Evolutionary conservation across 2,329 filamentous ascomycete species (phyloP).

Genomic region (Madurella mycetomatis): DNA sequence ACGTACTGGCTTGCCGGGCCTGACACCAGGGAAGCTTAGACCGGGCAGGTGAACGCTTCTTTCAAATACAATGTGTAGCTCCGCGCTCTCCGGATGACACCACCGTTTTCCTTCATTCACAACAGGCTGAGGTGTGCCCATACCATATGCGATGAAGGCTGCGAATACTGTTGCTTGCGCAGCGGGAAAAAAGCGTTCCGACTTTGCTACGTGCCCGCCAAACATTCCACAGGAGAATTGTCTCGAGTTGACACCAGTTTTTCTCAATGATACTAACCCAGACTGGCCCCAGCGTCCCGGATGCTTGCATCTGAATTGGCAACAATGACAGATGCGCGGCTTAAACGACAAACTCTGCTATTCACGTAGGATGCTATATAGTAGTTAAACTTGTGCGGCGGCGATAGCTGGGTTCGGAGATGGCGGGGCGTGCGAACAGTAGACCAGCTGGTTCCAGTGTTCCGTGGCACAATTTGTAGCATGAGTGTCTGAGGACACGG

Average conservation of each 20-base stretch:
- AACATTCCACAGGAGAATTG: no score
- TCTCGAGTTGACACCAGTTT: no score
- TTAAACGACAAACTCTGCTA: background rate
- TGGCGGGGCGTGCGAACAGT: no score
- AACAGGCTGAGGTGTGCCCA: background rate
- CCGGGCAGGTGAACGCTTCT: slow-evolving; percentile 4
- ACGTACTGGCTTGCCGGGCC: slow-evolving; percentile 20
- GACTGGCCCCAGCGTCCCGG: slow-evolving; percentile 7
- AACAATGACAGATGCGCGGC: background rate
- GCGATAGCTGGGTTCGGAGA: no score
- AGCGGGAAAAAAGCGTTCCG: background rate
- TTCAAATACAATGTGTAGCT: background rate
- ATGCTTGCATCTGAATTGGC: slow-evolving; percentile 10
- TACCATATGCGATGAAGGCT: background rate
- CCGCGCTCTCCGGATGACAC: slow-evolving; percentile 18
- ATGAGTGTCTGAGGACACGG: slow-evolving; percentile 26
- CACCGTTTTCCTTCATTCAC: slow-evolving; percentile 1
- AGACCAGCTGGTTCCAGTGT: background rate
- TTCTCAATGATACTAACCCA: background rate
- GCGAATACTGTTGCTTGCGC: background rate
- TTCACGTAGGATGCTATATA: no score
- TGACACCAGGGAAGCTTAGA: slow-evolving; percentile 17
- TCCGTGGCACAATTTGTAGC: slow-evolving; percentile 32
- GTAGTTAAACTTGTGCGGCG: no score
- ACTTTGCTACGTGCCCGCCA: no score